These are phyloP conservation scores for Phalaenopsis equestris DNA, from an alignment of 106 monocot genomes.

Conservation along the genomic window DNA sequence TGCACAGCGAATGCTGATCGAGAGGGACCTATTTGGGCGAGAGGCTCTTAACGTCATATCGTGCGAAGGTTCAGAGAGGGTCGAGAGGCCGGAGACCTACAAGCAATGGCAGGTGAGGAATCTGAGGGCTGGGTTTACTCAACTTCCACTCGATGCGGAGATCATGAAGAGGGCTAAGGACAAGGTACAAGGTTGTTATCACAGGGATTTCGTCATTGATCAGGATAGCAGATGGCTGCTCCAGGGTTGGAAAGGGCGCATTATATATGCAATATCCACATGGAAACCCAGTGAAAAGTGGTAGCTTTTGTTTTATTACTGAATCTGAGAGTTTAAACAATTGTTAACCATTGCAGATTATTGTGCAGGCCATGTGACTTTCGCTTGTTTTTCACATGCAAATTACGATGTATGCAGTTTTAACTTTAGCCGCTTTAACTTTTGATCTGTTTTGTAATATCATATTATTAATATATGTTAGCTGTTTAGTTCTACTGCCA, in stretches of 20 bases:
- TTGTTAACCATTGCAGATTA: neutral
- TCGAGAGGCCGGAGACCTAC: constrained; percentile 84
- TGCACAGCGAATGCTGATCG: constrained; percentile 54
- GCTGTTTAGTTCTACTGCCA: neutral
- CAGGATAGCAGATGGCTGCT: constrained; percentile 66
- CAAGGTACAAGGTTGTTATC: constrained; percentile 42
- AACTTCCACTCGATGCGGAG: constrained; percentile 40
- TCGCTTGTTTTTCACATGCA: neutral
- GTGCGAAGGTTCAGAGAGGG: constrained; percentile 73
- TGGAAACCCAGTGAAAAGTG: constrained; percentile 48
- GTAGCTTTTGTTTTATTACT: neutral
- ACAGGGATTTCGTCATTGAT: constrained; percentile 76
- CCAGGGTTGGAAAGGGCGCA: constrained; percentile 90
- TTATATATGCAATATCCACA: constrained; percentile 51
- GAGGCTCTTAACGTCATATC: constrained; percentile 75
- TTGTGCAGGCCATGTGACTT: neutral
- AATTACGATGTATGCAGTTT: neutral
- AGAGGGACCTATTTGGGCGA: constrained; percentile 54
- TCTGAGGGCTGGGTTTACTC: constrained; percentile 63
- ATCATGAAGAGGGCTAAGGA: constrained; percentile 37
- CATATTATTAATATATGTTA: neutral
- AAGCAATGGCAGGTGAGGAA: constrained; percentile 90
- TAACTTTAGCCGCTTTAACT: too few relatives aligned
- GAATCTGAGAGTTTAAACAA: neutral
- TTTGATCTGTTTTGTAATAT: too few relatives aligned